These are phyloP conservation scores for Debaryomyces psychrophilus DNA, from an alignment of 1,139 yeast species.

Conservation along the genomic window DNA sequence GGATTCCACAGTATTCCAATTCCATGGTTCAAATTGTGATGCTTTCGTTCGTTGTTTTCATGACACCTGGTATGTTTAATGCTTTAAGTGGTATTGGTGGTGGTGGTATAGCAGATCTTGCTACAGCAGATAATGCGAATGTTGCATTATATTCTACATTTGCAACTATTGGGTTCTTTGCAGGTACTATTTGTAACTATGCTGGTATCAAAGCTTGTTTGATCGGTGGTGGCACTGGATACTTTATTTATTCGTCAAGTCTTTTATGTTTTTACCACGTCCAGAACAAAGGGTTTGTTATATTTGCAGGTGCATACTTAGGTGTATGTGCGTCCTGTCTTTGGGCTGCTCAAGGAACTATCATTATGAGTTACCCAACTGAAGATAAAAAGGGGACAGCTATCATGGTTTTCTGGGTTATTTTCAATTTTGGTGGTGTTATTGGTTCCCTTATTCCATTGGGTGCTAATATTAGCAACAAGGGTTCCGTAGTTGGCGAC, in stretches of 20 bases:
- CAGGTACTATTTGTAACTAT: constrained; percentile 60
- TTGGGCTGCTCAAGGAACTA: constrained; percentile 66
- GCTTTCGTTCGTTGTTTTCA: constrained; percentile 53
- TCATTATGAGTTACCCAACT: constrained; percentile 61
- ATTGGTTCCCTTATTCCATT: constrained; percentile 60
- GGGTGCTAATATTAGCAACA: constrained; percentile 48
- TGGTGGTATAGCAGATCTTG: constrained; percentile 43
- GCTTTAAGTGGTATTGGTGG: constrained; percentile 60
- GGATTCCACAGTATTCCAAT: constrained; percentile 44
- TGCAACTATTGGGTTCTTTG: constrained; percentile 60
- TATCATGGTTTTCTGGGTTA: constrained; percentile 61
- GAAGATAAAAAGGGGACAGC: constrained; percentile 58
- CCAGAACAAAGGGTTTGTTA: constrained; percentile 54
- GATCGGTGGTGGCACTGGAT: constrained; percentile 58
- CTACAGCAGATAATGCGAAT: constrained; percentile 53
- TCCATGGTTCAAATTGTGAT: constrained; percentile 50
- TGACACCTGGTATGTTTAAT: constrained; percentile 63
- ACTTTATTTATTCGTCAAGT: constrained; percentile 57
- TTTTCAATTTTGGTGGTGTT: constrained; percentile 67
- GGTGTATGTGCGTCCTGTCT: constrained; percentile 60
- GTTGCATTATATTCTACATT: constrained; percentile 61
- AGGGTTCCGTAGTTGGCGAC: constrained; percentile 44
- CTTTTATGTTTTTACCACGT: constrained; percentile 53
- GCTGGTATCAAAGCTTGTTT: constrained; percentile 54
- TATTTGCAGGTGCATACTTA: constrained; percentile 61